Base-by-base conservation (phyloP, 2,329 filamentous ascomycete species). In the Ophiognomonia clavigignenti-juglandacearum region DNA sequence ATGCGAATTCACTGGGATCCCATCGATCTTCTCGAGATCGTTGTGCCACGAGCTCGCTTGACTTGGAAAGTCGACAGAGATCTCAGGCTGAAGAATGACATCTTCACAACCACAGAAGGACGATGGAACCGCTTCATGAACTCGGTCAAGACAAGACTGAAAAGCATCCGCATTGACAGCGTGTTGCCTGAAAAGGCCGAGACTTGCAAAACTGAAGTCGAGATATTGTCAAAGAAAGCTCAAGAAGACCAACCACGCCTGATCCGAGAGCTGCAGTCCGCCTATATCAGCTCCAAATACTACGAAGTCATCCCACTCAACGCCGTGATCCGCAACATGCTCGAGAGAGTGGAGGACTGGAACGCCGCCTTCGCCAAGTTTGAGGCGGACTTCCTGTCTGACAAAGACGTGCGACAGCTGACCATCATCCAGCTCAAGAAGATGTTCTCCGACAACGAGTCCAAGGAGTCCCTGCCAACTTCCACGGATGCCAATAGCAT, bases 11-110 rank as follows among this genome's bases (percentile, higher is more conserved):
- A 96, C 61, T 96, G 95, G 66, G 93, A 97, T 59, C 80, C 86
- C 0, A 91, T 98, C 48, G 88, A 93, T 55, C 78, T 98, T 7
- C 83, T 97, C 31, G 95, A 98, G 63, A 91, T 98, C 50, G 85
- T 96, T 43, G 93, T 97, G 2, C 93, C 93, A 2, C 80, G 91
- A 47, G 82, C 90, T 22, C 82, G 88, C 46, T 86, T 98, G 43
- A 96, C 92, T 0, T 98, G 95, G 92, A 97, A 96, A 64, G 93
- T 98, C 22, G 92, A 96, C 56, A 87, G 95, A 54, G 93, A 98
- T 61, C 70, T 98, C 40, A 86, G 78, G 55, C 77, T 98, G 57
- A 96, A 96, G 65, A 98, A 98, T 57, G 89, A 96, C 20, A 82
- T 96, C 26, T 98, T 88, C 61, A 75, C 73, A 19, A 86, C 84